Base-by-base conservation (phyloP, 805 yeast genomes). In the Candida michaelii region DNA sequence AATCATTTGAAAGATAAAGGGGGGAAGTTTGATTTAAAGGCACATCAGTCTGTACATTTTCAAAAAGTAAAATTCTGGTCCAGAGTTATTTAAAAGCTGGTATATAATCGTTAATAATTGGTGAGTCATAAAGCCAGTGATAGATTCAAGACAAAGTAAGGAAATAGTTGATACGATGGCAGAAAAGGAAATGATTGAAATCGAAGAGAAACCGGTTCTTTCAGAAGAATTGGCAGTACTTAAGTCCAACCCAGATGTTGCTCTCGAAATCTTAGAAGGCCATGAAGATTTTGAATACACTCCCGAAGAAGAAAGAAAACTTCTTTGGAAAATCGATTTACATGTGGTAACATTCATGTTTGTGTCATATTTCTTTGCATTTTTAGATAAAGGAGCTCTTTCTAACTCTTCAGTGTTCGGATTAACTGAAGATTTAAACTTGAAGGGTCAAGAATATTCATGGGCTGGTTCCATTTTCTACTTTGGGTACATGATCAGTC, bases 321-420 rank as follows among this genome's bases (percentile, higher is more conserved):
- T 40, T 14, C 9, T 34, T 15, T 4, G 40, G 10, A 40, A 40
- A 19, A 40, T 40, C 16, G 44, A 40, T 30, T 13, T 34, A 9
- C 29, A 40, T 15, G 10, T 40, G n/a, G 25, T 40, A 12, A 4
- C 30, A 4, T 15, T 40, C 17, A 34, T 40, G 40, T 14, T 40
- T 19, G 10, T 11, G 4, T 35, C 40, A 16, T 40, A 40, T 18
- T 29, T 40, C 18, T 12, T 35, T 6, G 40, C 27, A 17, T 40
- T 35, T 17, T 14, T 40, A 10, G 43, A 63, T 46, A 11, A 52
- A 45, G 32, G 46, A 12, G 32, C 43, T 8, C 16, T 40, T 10
- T 15, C 37, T 8, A 38, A 37, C 29, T 60, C 62, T 42, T 63
- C 66, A 24, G 62, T 67, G 13, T 59, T 61, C 27, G 69, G 69